Evolutionary conservation across 2,329 filamentous ascomycete species (phyloP), one percentile per base, ranked within the genome.

Genomic region (Fusarium nisikadoi): DNA sequence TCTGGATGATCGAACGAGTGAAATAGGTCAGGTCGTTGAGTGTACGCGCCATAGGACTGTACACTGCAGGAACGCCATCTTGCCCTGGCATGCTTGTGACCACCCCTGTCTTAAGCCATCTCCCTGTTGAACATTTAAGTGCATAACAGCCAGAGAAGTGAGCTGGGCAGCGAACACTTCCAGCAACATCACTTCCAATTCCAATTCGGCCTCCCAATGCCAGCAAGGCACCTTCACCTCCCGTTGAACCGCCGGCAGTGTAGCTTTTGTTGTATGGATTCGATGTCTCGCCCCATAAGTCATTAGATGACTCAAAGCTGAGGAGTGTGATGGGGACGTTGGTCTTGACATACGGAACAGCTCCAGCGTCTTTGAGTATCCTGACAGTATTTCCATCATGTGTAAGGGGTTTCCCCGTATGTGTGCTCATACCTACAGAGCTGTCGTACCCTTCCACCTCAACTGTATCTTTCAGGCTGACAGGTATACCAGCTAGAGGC

Each of bases 261-360:
- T 97, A 97, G 42, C 88, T 89, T n/a, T 83, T 82, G 78, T 94
- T 94, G 81, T 97, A 94, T 0, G 95, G 94, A 79, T 97, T 98
- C 20, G 88, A 91, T 73, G 88, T 91, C 36, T 90, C 88, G 13
- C 95, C 95, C 94, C 95, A 98, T 25, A 98, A 85, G 69, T 88
- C 88, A 76, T 90, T 90, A 60, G 90, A 89, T 20, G 92, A 94
- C 81, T 97, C 94, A 76, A 97, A 97, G 63, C 92, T 94, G 43
- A 97, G 86, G 4, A 97, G 87, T 0, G 94, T 97, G 62, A 95
- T 92, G 9, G 95, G 95, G 4, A 97, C 80, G 70, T 96, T 96
- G 2, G 95, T 98, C 85, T 98, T 98, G 71, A 95, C 94, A 79
- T 97, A 97, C 0, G 95, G 95, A 4, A 98, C 87, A 0, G 95